phyloP scores from a whole-genome alignment of 208 protist species.

The Zelonia costaricensis region DNA sequence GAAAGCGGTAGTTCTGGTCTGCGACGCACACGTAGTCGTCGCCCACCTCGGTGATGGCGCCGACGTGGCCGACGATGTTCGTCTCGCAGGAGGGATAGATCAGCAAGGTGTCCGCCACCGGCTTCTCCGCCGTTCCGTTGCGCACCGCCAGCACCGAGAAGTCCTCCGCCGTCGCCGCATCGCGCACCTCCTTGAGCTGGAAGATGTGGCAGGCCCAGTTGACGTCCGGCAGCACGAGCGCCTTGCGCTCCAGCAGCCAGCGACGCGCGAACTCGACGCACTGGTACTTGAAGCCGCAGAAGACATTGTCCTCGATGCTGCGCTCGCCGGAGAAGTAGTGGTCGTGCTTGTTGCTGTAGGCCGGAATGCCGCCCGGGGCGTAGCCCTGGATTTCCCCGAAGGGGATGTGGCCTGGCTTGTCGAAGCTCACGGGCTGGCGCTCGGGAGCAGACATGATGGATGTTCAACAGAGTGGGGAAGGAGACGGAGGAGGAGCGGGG shows the following conservation, averaged over 20 bases:
- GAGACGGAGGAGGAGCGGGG: neutral
- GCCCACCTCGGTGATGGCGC: conserved; percentile 83
- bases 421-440: conserved; percentile 31
- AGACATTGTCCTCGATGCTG: conserved; percentile 72
- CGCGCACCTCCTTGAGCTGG: conserved; percentile 55
- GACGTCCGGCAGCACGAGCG: conserved; percentile 77
- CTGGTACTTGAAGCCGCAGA: conserved; percentile 91
- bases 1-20: conserved; percentile 88
- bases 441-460: conserved; percentile 5
- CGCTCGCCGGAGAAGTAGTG: conserved; percentile 88
- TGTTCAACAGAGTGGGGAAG: neutral
- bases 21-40: conserved; percentile 84
- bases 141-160: conserved; percentile 51
- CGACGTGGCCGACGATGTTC: conserved; percentile 73
- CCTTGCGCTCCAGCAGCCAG: conserved; percentile 81
- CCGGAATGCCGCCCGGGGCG: conserved; percentile 69
- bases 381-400: conserved; percentile 81
- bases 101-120: conserved; percentile 75
- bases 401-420: conserved; percentile 43
- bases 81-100: conserved; percentile 65
- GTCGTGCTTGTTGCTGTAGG: conserved; percentile 91
- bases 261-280: conserved; percentile 90
- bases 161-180: conserved; percentile 54
- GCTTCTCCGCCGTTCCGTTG: conserved; percentile 63
- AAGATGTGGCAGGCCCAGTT: conserved; percentile 86